A percentile compares a stretch with the other conserved stretches of the same genome.
Evolutionary conservation across 2,329 filamentous ascomycete species (phyloP).

Genomic region (Passalora sequoiae): DNA sequence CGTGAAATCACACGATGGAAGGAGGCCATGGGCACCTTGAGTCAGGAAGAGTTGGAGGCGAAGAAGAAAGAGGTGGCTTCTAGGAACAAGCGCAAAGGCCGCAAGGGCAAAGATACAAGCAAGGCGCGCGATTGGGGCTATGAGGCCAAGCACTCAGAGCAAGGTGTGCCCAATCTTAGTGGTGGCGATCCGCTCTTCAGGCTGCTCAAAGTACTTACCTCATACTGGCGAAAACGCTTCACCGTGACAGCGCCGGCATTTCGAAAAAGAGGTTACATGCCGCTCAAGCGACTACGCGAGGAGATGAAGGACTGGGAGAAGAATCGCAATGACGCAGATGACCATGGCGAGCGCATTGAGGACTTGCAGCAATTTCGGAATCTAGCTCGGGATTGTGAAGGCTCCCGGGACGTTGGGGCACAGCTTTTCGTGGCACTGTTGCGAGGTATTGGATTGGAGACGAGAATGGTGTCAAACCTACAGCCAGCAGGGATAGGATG

Average conservation of each 20-base stretch:
- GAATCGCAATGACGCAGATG: constrained; percentile 55
- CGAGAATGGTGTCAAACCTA: constrained; percentile 75
- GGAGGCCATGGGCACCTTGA: constrained; percentile 57
- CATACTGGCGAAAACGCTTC: constrained; percentile 87
- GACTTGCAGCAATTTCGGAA: constrained; percentile 62
- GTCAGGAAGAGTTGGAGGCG: constrained; percentile 35
- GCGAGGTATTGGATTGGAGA: constrained; percentile 73
- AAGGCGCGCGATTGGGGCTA: constrained; percentile 64
- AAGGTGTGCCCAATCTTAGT: constrained; percentile 69
- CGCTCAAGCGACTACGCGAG: constrained; percentile 67
- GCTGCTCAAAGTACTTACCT: constrained; percentile 68
- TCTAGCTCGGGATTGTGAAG: constrained; percentile 63
- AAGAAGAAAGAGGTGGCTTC: constrained; percentile 36
- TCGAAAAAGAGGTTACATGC: constrained; percentile 85
- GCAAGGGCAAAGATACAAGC: constrained; percentile 40
- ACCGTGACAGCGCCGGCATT: constrained; percentile 70
- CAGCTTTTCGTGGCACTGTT: constrained; percentile 86
- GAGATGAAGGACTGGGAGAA: constrained; percentile 65
- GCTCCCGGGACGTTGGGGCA: constrained; percentile 80
- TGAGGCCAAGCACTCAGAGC: constrained; percentile 63
- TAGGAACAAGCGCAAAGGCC: constrained; percentile 37
- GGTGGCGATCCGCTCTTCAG: constrained; percentile 74
- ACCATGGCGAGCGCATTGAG: constrained; percentile 72
- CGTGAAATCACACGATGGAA: constrained; percentile 71
- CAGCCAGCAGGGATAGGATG: constrained; percentile 88